Percentiles rank a stretch among this genome's conserved stretches.
Evolutionary conservation across 805 yeast species (phyloP).

Genomic region (Myxozyma neotropica): DNA sequence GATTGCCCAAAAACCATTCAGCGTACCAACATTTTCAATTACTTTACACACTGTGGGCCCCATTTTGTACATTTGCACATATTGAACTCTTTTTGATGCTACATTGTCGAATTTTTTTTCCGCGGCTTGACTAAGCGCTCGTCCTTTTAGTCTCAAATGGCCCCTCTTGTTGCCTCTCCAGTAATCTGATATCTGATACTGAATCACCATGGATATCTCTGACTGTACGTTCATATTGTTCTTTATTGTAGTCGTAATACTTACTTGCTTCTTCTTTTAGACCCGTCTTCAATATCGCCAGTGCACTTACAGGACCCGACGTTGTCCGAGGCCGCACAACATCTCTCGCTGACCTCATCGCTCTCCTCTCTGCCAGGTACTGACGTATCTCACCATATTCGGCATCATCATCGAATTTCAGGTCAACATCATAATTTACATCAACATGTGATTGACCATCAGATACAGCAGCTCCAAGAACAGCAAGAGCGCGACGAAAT

Average conservation of each 20-base stretch:
- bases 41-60: neutral
- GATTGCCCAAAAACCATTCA: no score
- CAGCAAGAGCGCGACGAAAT: constrained; percentile 12
- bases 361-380: constrained; percentile 4
- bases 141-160: neutral
- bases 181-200: neutral
- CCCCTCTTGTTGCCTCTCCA: neutral
- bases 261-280: neutral
- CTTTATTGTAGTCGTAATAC: neutral
- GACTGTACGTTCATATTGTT: constrained; percentile 12
- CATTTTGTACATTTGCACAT: neutral
- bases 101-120: no score
- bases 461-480: constrained; percentile 21
- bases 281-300: constrained; percentile 22
- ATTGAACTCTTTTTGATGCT: no score
- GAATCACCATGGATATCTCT: constrained; percentile 17
- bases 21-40: no score
- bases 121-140: neutral
- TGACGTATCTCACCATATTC: constrained; percentile 5
- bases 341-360: constrained; percentile 9
- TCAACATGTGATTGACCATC: constrained; percentile 19
- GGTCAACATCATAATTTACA: constrained; percentile 2
- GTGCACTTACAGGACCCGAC: constrained; percentile 23
- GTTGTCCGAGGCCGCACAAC: constrained; percentile 12
- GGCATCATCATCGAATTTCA: constrained; percentile 9